Percentiles rank a stretch among this genome's conserved stretches.
Conservation (phyloP, 495 filamentous ascomycete genomes). For the Letharia lupina region DNA sequence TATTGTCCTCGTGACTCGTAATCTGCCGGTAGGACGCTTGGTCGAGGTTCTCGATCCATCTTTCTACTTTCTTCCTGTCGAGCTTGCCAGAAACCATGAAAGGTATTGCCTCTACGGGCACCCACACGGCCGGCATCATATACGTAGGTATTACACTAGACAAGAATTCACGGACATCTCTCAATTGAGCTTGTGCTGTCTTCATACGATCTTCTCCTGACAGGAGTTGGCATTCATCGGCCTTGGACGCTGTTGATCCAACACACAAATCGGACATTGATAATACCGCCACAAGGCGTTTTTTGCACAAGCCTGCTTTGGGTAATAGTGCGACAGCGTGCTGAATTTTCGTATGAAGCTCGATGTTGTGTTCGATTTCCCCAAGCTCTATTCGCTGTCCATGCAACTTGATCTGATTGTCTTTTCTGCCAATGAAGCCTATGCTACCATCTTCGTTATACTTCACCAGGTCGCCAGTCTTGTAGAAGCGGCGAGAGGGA, state of each 20-base stretch:
- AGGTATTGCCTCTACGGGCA: constrained; percentile 36
- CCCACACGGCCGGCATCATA: constrained; percentile 44
- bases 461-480: constrained; percentile 30
- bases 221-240: constrained; percentile 13
- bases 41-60: constrained; percentile 39
- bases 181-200: constrained; percentile 15
- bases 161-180: constrained; percentile 21
- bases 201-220: constrained; percentile 19
- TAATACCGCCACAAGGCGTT: constrained; percentile 16
- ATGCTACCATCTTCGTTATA: constrained; percentile 28
- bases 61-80: constrained; percentile 38
- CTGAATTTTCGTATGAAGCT: constrained; percentile 34
- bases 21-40: constrained; percentile 22
- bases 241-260: constrained; percentile 20
- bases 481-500: constrained; percentile 27
- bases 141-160: constrained; percentile 35
- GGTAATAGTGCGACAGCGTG: constrained; percentile 15
- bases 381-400: constrained; percentile 29
- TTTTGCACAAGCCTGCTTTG: constrained; percentile 16
- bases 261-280: constrained; percentile 10
- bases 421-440: constrained; percentile 27
- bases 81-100: constrained; percentile 44
- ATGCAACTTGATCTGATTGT: constrained; percentile 33
- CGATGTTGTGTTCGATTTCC: constrained; percentile 33
- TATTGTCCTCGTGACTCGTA: constrained; percentile 10